Evolutionary conservation across 805 yeast species (phyloP).

Genomic region (Alloascoidea africana): DNA sequence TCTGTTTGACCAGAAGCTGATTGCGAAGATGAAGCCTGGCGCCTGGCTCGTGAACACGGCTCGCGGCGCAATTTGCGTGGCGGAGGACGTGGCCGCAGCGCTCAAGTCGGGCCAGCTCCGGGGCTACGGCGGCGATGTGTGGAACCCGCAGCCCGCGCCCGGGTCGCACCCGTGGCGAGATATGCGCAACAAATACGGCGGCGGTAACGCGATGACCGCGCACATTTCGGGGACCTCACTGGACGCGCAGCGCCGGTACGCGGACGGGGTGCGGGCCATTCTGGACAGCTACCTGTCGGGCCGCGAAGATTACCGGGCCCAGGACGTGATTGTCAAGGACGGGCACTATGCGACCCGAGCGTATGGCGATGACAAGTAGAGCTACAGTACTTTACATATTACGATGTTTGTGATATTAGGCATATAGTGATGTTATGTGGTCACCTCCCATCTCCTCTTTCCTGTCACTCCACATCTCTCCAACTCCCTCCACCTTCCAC

Average conservation of each 20-base stretch:
- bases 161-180: conserved; percentile 64
- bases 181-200: conserved; percentile 49
- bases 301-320: conserved; percentile 56
- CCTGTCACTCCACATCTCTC: too few species aligned
- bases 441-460: too few species aligned
- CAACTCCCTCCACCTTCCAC: too few species aligned
- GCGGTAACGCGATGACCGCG: conserved; percentile 78
- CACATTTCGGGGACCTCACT: conserved; percentile 69
- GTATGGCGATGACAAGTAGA: conserved; percentile 38
- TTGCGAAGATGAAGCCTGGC: conserved; percentile 58
- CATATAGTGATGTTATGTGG: too few species aligned
- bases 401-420: too few species aligned
- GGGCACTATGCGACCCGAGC: conserved; percentile 66
- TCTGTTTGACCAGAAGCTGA: conserved; percentile 46
- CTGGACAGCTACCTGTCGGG: conserved; percentile 47
- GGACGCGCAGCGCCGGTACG: conserved; percentile 67
- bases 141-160: conserved; percentile 80
- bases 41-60: conserved; percentile 69
- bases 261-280: conserved; percentile 53
- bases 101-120: conserved; percentile 50
- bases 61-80: conserved; percentile 66
- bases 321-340: conserved; percentile 54
- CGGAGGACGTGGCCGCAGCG: conserved; percentile 64
- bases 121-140: conserved; percentile 80
- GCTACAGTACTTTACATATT: too few species aligned